Conservation (phyloP, 371 early-diverging fungal species). For the Mucor saturninus region DNA sequence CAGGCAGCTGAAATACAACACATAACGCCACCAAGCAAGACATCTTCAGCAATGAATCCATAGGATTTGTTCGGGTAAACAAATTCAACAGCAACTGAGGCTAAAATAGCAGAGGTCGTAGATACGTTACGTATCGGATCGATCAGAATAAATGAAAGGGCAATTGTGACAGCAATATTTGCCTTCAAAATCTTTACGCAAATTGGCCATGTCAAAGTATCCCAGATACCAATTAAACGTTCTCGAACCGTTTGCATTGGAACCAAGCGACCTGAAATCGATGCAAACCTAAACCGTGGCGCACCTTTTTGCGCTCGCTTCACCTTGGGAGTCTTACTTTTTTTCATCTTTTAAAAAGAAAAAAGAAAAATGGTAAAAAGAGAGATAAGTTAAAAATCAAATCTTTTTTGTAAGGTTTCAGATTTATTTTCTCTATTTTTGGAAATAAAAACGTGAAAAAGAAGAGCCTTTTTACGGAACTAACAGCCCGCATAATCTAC, state of each 20-base stretch:
- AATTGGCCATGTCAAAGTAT: slow-evolving; percentile 46
- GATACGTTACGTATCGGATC: slow-evolving; percentile 33
- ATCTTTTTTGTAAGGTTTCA: slow-evolving; percentile 7
- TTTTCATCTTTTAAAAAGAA: not conserved
- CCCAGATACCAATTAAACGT: slow-evolving; percentile 39
- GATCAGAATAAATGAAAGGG: slow-evolving; percentile 36
- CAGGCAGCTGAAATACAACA: slow-evolving; percentile 43
- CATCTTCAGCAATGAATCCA: slow-evolving; percentile 46
- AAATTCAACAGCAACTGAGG: slow-evolving; percentile 50
- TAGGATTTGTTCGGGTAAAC: slow-evolving; percentile 51
- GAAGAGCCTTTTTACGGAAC: not conserved
- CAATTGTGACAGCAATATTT: slow-evolving; percentile 46
- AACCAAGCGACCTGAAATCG: slow-evolving; percentile 34
- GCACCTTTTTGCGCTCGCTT: not conserved
- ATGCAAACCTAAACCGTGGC: slow-evolving; percentile 38
- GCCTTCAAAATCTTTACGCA: slow-evolving; percentile 49
- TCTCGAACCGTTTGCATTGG: slow-evolving; percentile 42
- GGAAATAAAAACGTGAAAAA: not conserved
- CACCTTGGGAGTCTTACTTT: not conserved
- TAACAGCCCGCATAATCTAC: too few species aligned
- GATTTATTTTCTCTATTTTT: not conserved
- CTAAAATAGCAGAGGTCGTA: slow-evolving; percentile 34
- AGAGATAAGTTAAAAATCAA: slow-evolving; percentile 11
- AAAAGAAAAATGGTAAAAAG: not conserved
- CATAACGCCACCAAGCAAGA: slow-evolving; percentile 45